These are phyloP conservation scores for Deuterostichococcus epilithicus DNA, from an alignment of 139 green algal species.

Conservation along the genomic window DNA sequence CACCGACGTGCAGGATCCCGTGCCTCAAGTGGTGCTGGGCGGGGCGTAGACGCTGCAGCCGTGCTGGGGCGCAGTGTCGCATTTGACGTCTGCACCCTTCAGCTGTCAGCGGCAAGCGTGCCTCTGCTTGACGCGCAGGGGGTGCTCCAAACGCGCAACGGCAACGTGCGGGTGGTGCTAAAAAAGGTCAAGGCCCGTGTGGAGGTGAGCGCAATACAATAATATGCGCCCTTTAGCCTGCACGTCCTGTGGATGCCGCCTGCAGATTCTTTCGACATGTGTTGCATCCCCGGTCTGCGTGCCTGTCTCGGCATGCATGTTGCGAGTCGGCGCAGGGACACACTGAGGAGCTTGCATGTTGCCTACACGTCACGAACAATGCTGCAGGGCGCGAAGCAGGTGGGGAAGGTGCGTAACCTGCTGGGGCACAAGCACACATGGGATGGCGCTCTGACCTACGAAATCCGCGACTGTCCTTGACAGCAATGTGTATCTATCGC, in stretches of 20 bases:
- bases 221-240: neutral
- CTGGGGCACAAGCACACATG: no score
- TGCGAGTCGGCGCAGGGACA: neutral
- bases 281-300: neutral
- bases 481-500: no score
- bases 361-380: neutral
- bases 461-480: neutral
- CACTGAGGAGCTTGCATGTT: neutral
- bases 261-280: neutral
- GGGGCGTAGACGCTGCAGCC: no score
- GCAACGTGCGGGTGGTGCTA: slow-evolving; percentile 52
- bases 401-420: no score
- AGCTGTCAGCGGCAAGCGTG: no score
- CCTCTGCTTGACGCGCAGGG: slow-evolving; percentile 38
- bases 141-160: slow-evolving; percentile 9
- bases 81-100: no score
- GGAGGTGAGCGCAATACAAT: slow-evolving; percentile 29
- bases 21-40: no score
- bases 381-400: no score
- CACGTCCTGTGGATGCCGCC: neutral
- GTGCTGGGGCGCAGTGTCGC: no score
- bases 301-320: neutral
- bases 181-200: slow-evolving; percentile 67
- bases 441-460: no score
- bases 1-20: no score